Evolutionary conservation across 352 stramenopile species (phyloP).

Genomic region (Phytophthora capsici): DNA sequence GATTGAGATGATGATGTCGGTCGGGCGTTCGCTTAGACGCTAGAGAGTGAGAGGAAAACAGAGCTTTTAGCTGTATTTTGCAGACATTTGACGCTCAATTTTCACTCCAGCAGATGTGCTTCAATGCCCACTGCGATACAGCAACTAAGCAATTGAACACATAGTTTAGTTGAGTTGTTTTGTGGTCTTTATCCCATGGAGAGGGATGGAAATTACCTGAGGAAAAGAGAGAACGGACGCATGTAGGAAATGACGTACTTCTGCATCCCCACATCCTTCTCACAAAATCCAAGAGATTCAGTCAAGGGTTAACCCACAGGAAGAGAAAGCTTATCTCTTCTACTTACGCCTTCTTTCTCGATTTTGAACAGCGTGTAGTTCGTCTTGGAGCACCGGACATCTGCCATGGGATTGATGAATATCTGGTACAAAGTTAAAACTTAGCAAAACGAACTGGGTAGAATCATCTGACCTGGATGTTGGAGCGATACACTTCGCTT

Average conservation of each 20-base stretch:
- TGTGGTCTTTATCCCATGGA: neutral
- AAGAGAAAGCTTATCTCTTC: no score
- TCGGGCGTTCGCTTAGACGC: conserved; percentile 57
- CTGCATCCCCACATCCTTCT: conserved; percentile 63
- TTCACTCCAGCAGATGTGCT: conserved; percentile 64
- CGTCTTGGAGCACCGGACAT: conserved; percentile 69
- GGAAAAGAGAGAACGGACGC: conserved; percentile 78
- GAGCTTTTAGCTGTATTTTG: conserved; percentile 21
- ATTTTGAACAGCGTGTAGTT: conserved; percentile 81
- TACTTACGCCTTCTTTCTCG: conserved; percentile 77
- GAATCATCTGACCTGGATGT: conserved; percentile 46
- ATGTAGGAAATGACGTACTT: conserved; percentile 86
- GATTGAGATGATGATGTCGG: conserved; percentile 82
- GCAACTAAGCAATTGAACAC: conserved; percentile 44
- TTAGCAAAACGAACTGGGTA: no score
- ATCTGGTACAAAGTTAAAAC: conserved; percentile 44
- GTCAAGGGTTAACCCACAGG: neutral
- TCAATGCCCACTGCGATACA: conserved; percentile 75
- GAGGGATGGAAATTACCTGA: conserved; percentile 54
- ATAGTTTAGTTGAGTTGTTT: conserved; percentile 3
- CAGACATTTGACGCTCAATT: neutral
- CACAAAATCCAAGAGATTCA: neutral
- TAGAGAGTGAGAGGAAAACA: no score
- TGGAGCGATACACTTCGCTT: conserved; percentile 43
- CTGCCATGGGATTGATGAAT: conserved; percentile 83